phyloP scores from a whole-genome alignment of 352 stramenopile genomes.

The Phytopythium vexans region DNA sequence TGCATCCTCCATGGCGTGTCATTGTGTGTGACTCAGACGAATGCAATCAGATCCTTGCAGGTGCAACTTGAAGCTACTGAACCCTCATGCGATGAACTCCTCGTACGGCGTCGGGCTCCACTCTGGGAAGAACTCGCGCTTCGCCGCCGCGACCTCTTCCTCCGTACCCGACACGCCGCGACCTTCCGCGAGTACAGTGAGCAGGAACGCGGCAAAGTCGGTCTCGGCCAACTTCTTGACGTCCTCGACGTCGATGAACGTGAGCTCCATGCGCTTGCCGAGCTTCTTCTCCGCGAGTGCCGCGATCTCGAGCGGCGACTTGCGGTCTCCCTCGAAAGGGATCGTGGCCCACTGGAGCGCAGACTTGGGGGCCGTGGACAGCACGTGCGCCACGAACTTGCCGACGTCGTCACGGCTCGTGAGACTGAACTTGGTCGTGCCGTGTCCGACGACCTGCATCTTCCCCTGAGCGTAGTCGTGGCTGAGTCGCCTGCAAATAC shows the following conservation, averaged over 20 bases:
- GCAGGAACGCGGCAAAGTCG: slow-evolving; percentile 16
- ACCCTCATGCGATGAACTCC: no score
- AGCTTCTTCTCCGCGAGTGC: slow-evolving; percentile 22
- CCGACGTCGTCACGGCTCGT: slow-evolving; percentile 10
- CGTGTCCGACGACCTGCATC: slow-evolving; percentile 18
- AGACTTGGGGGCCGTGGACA: slow-evolving; percentile 11
- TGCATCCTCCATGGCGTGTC: no score
- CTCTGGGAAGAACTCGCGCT: slow-evolving; percentile 20
- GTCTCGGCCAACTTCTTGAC: slow-evolving; percentile 22
- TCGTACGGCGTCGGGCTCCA: slow-evolving; percentile 24
- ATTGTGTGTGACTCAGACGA: no score
- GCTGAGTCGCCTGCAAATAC: slow-evolving; percentile 6
- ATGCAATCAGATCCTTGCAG: no score
- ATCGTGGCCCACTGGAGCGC: slow-evolving; percentile 13
- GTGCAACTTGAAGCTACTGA: no score
- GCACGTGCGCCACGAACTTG: slow-evolving; percentile 20
- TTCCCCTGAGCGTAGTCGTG: slow-evolving; percentile 17
- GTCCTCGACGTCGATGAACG: slow-evolving; percentile 11
- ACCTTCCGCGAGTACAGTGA: slow-evolving; percentile 13
- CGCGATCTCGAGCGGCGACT: slow-evolving; percentile 17
- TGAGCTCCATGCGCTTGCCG: slow-evolving; percentile 22
- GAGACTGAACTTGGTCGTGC: slow-evolving; percentile 17
- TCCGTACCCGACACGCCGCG: slow-evolving; percentile 13
- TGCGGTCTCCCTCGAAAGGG: slow-evolving; percentile 16
- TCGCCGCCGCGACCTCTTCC: slow-evolving; percentile 11